Conservation (phyloP, 2,329 filamentous ascomycete genomes). For the Penicillium fuscoglaucum region DNA sequence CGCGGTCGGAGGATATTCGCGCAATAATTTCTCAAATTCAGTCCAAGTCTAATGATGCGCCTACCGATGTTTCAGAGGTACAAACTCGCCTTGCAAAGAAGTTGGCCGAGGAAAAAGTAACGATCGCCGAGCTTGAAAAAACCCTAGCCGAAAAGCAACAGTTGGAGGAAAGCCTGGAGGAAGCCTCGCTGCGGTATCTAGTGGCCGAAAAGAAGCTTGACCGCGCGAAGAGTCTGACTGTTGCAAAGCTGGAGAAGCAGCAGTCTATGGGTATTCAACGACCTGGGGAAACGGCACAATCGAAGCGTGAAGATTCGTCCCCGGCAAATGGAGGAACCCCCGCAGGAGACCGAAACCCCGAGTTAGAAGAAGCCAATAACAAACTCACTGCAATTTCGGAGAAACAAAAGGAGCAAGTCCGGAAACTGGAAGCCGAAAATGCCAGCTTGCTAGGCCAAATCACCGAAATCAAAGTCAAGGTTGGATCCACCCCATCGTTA, state of each 20-base stretch:
- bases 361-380: constrained; percentile 72
- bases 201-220: constrained; percentile 95
- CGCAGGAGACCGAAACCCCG: constrained; percentile 59
- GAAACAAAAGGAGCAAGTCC: constrained; percentile 87
- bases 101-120: constrained; percentile 78
- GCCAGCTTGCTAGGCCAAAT: constrained; percentile 74
- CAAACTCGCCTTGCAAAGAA: constrained; percentile 74
- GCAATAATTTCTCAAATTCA: constrained; percentile 71
- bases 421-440: constrained; percentile 74
- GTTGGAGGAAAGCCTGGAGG: constrained; percentile 81
- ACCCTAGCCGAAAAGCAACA: constrained; percentile 77
- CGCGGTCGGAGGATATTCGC: constrained; percentile 74
- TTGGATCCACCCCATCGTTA: constrained; percentile 27
- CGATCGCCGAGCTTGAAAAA: constrained; percentile 72
- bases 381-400: constrained; percentile 73
- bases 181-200: constrained; percentile 86
- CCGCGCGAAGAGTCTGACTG: constrained; percentile 80
- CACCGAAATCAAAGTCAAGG: constrained; percentile 65
- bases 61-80: constrained; percentile 69
- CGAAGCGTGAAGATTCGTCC: constrained; percentile 52
- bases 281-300: constrained; percentile 49
- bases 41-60: constrained; percentile 43
- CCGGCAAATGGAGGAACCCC: constrained; percentile 57
- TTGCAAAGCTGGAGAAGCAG: constrained; percentile 89
- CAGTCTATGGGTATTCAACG: constrained; percentile 68